Percentiles rank a stretch among this genome's conserved stretches.
These are phyloP conservation scores for Melaleuca quinquenervia DNA, from an alignment of 345 rosid species.

Conservation along the genomic window DNA sequence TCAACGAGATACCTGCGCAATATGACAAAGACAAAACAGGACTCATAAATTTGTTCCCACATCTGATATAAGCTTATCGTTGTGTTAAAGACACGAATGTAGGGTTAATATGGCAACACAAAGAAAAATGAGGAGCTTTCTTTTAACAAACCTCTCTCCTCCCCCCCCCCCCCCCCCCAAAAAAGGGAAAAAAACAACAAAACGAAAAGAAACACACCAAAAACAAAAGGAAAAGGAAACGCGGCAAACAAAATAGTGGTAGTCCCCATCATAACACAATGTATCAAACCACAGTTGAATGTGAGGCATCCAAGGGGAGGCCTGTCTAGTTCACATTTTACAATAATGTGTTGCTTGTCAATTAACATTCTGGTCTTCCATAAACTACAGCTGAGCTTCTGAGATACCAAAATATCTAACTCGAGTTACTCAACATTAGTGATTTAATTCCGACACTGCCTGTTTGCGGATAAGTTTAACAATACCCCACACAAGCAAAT, in stretches of 20 bases:
- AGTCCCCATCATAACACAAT: not conserved
- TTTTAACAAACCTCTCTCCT: not conserved
- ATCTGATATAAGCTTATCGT: not conserved
- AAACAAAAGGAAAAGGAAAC: not conserved
- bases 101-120: not conserved
- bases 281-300: not conserved
- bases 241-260: not conserved
- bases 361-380: not conserved
- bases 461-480: not conserved
- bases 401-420: not conserved
- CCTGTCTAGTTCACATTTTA: not conserved
- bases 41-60: not conserved
- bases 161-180: accelerated
- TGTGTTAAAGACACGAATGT: not conserved
- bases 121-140: not conserved
- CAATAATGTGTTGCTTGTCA: not conserved
- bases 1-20: conserved; percentile 62
- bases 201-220: not conserved
- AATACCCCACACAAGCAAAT: not conserved
- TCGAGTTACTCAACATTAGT: not conserved
- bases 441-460: not conserved
- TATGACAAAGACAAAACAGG: not conserved
- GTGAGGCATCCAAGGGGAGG: not conserved
- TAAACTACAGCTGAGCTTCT: not conserved
- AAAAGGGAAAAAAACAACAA: not conserved